Base-by-base conservation (phyloP, 2,329 filamentous ascomycete species). In the Penicillium sumatraense region DNA sequence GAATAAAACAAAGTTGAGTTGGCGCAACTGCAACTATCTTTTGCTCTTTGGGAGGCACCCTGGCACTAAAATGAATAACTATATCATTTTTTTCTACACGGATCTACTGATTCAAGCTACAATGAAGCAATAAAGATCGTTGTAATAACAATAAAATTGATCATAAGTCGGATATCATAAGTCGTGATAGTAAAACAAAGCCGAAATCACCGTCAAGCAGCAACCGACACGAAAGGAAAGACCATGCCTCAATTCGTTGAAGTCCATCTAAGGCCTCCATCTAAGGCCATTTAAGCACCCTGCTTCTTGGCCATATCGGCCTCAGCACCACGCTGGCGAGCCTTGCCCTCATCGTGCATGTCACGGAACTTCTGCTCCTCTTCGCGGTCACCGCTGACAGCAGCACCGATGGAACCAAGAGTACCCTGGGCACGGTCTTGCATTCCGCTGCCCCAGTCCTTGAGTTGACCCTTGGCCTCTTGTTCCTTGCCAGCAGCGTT, bases 311-410 rank as follows among this genome's bases (percentile, higher is more conserved):
- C 78, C 53, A 96, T 82, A 69, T 96, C 91, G 33, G 83, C 78
- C 83, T 96, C 92, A 1, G 88, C 92, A 47, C 91, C 89, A 18
- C 91, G 84, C 82, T 96, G 89, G 69, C 85, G 82, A 18, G 89
- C 90, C 86, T 95, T 96, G 61, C 92, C 93, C 61, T 85, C 77
- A 66, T 95, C 91, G 69, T 95, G 91, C 75, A 89, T 79, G 63
- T 81, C 72, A 72, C 89, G 80, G 69, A 86, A 89, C 71, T 86
- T 84, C 45, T 79, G 73, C 80, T 93, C 81, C 56, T 85, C 85
- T 24, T 79, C 74, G 45, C 80, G 78, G 71, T 96, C 87, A 16
- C 92, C 92, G 2, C 86, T 89, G 13, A 96, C 51, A 23, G 85
- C 83, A n/a, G 91, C 85, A 26, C 89, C 81, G 1, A 88, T 86